Base-by-base conservation (phyloP, 805 yeast genomes). In the Lipomyces spencermartinsiae region DNA sequence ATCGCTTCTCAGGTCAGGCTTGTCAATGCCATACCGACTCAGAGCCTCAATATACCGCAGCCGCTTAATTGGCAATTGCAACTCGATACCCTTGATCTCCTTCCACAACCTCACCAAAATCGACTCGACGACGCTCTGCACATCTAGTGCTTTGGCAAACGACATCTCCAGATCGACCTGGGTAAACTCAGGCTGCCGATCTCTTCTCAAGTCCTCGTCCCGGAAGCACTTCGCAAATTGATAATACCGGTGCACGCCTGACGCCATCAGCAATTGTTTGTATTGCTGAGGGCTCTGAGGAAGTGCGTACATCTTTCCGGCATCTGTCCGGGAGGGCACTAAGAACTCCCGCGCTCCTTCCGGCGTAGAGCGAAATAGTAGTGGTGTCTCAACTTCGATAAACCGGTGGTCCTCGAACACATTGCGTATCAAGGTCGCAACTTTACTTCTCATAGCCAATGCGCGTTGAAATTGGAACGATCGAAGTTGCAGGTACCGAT, bases 221-320 rank as follows among this genome's bases (percentile, higher is more conserved):
- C 99, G 84, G 77, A 95, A 95, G 77, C 99, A 95, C 75, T 86
- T 88, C 2, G 99, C 98, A 53, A 95, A 82, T 79, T 95, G 99
- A 78, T 86, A 95, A 78, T 95, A 95, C 60, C 86, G 83, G 62
- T 89, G 84, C 53, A 95, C 86, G 0, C 99, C 99, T 54, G 97
- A 89, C 0, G 98, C 97, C 93, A 95, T 95, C 43, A 95, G 81
- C 54, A 95, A 81, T 78, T 95, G 99, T 76, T 95, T 95, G 76
- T 94, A 95, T 76, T 95, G 99, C 77, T 95, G 99, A 0, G 99
- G 99, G 16, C 97, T 92, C 78, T 95, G 99, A 0, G 98, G 98
- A 35, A 95, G 82, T 0, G 99, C 98, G 77, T 94, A 95, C 43
- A 70, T 63, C 78, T 91, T 90, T 22, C 82, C 79, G 1, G 79